A percentile compares a stretch with the other conserved stretches of the same genome.
Conservation (phyloP, 139 green algal genomes). For the Chlorella sorokiniana region DNA sequence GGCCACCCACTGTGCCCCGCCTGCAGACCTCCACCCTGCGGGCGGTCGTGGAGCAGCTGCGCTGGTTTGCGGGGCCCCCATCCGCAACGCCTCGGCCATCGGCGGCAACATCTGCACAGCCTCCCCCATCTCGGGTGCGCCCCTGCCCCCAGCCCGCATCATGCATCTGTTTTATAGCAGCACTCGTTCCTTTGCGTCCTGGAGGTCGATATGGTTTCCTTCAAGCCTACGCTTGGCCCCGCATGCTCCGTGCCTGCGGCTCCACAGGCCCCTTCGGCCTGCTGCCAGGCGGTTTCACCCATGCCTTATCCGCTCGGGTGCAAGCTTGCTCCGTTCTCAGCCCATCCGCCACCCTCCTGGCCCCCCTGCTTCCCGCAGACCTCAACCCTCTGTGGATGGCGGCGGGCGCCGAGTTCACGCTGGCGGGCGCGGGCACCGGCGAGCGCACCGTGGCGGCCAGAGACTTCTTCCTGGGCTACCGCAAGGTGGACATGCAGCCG, state of each 20-base stretch:
- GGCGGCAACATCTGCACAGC: conserved; percentile 94
- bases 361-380: background rate
- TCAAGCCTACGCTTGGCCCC: too few species aligned
- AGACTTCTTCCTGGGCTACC: conserved; percentile 95
- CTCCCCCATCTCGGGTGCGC: conserved; percentile 82
- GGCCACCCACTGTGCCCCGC: background rate
- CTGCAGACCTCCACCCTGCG: conserved; percentile 45
- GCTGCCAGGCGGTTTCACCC: too few species aligned
- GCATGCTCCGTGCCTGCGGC: too few species aligned
- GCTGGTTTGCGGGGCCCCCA: conserved; percentile 87
- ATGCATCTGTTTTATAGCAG: too few species aligned
- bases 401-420: conserved; percentile 57
- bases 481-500: conserved; percentile 76
- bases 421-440: conserved; percentile 46
- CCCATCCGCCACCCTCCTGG: background rate
- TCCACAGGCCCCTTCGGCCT: too few species aligned
- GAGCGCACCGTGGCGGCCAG: conserved; percentile 48
- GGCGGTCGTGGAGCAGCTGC: conserved; percentile 88
- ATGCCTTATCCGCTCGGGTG: too few species aligned
- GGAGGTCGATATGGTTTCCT: too few species aligned
- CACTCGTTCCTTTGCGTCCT: too few species aligned
- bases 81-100: conserved; percentile 91
- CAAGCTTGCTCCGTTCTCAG: background rate
- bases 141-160: too few species aligned
- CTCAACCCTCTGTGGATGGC: conserved; percentile 30